Percentiles rank a stretch among this genome's conserved stretches.
These are phyloP conservation scores for Sclerotinia spermophila DNA, from an alignment of 2,329 filamentous ascomycete species.

Conservation along the genomic window DNA sequence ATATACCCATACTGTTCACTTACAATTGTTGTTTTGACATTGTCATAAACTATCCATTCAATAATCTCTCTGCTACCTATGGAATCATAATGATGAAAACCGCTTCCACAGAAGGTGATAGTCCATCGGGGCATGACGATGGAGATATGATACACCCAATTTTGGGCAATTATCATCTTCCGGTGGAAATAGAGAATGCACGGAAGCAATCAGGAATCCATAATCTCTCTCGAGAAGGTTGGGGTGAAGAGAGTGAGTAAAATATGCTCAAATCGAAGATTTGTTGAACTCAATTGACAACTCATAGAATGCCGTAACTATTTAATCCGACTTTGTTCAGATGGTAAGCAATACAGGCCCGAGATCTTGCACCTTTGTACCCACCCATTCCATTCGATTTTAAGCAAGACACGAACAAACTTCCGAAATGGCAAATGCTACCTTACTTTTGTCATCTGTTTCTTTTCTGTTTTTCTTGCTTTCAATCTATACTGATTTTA, in stretches of 20 bases:
- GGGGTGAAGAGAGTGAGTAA: conserved; percentile 26
- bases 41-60: background rate
- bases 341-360: background rate
- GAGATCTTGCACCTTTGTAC: background rate
- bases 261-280: background rate
- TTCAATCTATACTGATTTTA: background rate
- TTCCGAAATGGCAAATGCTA: background rate
- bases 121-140: background rate
- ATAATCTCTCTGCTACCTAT: too few species aligned
- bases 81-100: background rate
- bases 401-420: background rate
- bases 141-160: conserved; percentile 6
- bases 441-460: too few species aligned
- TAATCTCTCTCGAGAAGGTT: conserved; percentile 23
- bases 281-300: conserved; percentile 2
- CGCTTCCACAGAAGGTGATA: background rate
- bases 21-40: background rate
- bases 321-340: conserved; percentile 43
- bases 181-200: conserved; percentile 18
- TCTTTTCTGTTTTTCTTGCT: background rate
- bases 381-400: background rate
- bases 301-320: conserved; percentile 45
- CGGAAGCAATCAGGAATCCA: conserved; percentile 20
- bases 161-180: conserved; percentile 14
- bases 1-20: background rate